A percentile compares a stretch with the other conserved stretches of the same genome.
Conservation (phyloP, 2,329 filamentous ascomycete species). For the Apiospora marii region DNA sequence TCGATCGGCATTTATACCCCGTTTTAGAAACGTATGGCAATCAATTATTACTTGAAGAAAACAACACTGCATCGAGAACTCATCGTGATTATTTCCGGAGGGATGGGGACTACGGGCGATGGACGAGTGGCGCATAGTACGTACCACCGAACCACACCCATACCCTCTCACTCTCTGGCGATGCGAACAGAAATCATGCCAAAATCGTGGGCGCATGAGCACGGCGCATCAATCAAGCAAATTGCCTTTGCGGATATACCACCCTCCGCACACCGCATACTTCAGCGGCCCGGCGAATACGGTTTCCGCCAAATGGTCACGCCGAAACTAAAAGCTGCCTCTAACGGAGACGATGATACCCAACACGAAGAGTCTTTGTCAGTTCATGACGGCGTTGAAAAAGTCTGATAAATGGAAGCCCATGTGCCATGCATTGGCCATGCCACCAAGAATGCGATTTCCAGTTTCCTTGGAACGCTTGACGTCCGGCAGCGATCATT, state of each 20-base stretch:
- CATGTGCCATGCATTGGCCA: not conserved
- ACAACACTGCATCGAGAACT: not conserved
- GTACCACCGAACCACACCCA: not conserved
- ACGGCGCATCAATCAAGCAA: not conserved
- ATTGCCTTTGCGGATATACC: slow-evolving; percentile 7
- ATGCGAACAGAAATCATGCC: not conserved
- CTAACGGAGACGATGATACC: slow-evolving; percentile 18
- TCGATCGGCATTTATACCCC: slow-evolving; percentile 14
- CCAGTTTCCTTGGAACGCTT: not conserved
- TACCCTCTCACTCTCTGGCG: not conserved
- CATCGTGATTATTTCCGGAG: not conserved
- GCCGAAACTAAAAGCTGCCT: slow-evolving; percentile 7
- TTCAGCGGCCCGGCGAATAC: slow-evolving; percentile 18
- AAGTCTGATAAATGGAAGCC: slow-evolving; percentile 1
- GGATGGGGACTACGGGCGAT: not conserved
- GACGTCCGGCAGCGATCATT: not conserved
- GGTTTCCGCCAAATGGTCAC: slow-evolving; percentile 12
- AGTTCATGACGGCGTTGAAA: not conserved
- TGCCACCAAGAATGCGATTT: not conserved
- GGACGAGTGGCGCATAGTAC: not conserved
- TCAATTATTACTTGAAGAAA: not conserved
- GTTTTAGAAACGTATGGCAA: slow-evolving; percentile 11
- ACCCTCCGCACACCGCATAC: not conserved
- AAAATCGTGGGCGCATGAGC: not conserved
- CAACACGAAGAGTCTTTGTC: slow-evolving; percentile 1